Base-by-base conservation (phyloP, 192 early-diverging fungal genomes). In the Spizellomyces punctatus region DNA sequence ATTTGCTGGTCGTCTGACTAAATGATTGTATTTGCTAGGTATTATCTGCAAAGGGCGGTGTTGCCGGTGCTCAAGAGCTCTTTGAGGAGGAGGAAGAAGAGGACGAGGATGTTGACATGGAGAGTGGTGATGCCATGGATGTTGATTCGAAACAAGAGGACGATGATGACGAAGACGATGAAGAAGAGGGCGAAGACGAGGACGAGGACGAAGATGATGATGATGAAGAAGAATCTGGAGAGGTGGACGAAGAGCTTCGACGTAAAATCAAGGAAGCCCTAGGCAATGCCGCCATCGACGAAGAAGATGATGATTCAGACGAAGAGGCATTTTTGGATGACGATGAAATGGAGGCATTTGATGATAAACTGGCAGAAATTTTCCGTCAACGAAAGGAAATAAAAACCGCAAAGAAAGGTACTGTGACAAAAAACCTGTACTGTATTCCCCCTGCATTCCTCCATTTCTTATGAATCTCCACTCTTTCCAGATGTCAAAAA, bases 351-450 rank as follows among this genome's bases (percentile, higher is more conserved):
- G 88, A 83, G 69, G 88, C 83, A 21, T 96, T 94, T 81, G 96
- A 98, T 78, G 89, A 89, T 54, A 96, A 98, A 77, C 80, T 98
- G 56, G 89, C 90, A 8, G 96, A 96, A 73, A 94, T 98, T 62
- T 98, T 98, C 78, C 82, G 81, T 47, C 88, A 95, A 66, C 86
- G 88, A 76, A 93, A 94, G 84, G 78, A 89, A 63, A 79, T 88
- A 52, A 95, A 94, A 84, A 73, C 69, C 8, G 90, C 88, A n/a
- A 88, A 89, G 69, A 94, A 93, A 80, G 27, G 27, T 36, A 36
- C 3, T 36, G 27, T 36, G 27, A 36, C 27, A 2, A 3, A 3
- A 36, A 80, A 86, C 89, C 56, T 69, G 19, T n/a, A 21, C 19
- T 66, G 54, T 19, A 69, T 12, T 12, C 67, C 16, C 5, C 36